Evolutionary conservation across 1,284 basidiomycete species (phyloP).

Genomic region (Malassezia dermatis): DNA sequence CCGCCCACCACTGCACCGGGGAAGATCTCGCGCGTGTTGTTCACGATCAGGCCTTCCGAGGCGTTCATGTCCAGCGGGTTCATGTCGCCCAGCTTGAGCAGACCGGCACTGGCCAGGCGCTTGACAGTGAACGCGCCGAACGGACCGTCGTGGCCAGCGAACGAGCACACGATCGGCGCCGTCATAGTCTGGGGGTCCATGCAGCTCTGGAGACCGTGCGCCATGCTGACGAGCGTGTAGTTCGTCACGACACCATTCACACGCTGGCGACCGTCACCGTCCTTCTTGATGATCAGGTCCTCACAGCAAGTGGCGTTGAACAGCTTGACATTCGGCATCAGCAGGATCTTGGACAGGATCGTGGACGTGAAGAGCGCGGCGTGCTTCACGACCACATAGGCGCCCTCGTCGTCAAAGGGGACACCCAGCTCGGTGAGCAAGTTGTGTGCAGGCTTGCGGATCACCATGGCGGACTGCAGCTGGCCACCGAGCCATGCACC

Average conservation of each 20-base stretch:
- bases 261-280: slow-evolving; percentile 52
- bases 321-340: slow-evolving; percentile 57
- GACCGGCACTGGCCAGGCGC: slow-evolving; percentile 64
- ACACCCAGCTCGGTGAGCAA: slow-evolving; percentile 66
- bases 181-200: slow-evolving; percentile 66
- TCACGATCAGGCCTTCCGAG: slow-evolving; percentile 45
- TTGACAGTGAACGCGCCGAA: slow-evolving; percentile 79
- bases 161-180: slow-evolving; percentile 55
- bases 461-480: slow-evolving; percentile 74
- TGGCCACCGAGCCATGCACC: slow-evolving; percentile 56
- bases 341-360: slow-evolving; percentile 62
- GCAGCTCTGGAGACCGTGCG: slow-evolving; percentile 60
- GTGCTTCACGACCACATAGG: slow-evolving; percentile 50
- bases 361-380: slow-evolving; percentile 61
- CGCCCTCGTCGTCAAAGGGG: slow-evolving; percentile 69
- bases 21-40: slow-evolving; percentile 64
- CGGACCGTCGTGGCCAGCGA: slow-evolving; percentile 66
- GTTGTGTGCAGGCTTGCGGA: slow-evolving; percentile 65
- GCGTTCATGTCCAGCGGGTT: slow-evolving; percentile 49
- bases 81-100: slow-evolving; percentile 72
- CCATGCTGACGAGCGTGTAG: slow-evolving; percentile 66
- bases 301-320: slow-evolving; percentile 49
- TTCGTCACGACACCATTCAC: slow-evolving; percentile 75
- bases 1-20: slow-evolving; percentile 65
- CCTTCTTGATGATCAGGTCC: slow-evolving; percentile 45